Evolutionary conservation across 2,329 filamentous ascomycete genomes (phyloP).

Genomic region (Sporothrix brasiliensis): DNA sequence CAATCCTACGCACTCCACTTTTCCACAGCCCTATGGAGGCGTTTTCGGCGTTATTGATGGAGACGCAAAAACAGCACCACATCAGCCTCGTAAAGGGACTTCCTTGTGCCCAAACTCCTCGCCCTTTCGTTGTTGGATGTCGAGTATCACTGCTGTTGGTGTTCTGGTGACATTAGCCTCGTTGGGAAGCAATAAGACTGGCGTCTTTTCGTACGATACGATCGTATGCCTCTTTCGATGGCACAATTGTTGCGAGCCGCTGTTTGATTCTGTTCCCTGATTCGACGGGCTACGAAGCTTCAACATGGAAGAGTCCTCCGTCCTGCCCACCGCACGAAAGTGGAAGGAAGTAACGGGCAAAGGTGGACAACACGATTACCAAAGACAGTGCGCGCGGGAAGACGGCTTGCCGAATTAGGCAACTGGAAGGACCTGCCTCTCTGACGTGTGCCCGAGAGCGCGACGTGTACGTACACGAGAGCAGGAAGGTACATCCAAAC

Average conservation of each 20-base stretch:
- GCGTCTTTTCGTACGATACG: background rate
- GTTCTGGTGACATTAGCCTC: constrained; percentile 10
- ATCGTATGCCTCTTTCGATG: background rate
- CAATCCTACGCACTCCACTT: constrained; percentile 8
- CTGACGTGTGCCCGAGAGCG: background rate
- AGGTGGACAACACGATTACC: background rate
- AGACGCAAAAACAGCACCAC: background rate
- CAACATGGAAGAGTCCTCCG: background rate
- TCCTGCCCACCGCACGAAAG: background rate
- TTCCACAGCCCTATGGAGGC: constrained; percentile 13
- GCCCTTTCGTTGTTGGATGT: background rate
- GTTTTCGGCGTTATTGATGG: no score
- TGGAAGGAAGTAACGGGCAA: background rate
- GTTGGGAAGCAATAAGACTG: background rate
- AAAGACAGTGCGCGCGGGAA: background rate
- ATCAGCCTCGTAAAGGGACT: background rate
- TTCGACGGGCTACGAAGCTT: background rate
- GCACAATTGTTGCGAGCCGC: background rate
- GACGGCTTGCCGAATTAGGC: constrained; percentile 28
- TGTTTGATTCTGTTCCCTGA: background rate
- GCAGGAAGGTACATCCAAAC: constrained; percentile 10
- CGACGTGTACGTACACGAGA: background rate
- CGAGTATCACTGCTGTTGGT: background rate
- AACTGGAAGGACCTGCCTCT: constrained; percentile 25
- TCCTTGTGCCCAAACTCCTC: background rate